These are phyloP conservation scores for Rhazya stricta DNA, from an alignment of 257 asterid genomes.

Conservation along the genomic window DNA sequence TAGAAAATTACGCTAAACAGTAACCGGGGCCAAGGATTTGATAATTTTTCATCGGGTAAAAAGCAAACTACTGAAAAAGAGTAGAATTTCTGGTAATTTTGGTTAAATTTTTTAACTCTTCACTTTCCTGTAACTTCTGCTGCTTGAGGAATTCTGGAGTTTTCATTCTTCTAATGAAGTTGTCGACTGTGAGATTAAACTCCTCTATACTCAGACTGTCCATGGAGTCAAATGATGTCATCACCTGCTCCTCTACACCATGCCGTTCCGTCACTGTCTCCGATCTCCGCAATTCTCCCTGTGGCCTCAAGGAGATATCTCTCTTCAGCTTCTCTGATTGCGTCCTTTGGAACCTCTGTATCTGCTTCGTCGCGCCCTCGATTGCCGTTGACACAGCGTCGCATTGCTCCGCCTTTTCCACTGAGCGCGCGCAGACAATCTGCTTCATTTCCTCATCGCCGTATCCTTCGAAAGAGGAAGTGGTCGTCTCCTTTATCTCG, in stretches of 20 bases:
- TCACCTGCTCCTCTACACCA: constrained; percentile 4
- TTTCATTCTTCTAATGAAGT: constrained; percentile 37
- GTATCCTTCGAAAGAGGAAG: not conserved
- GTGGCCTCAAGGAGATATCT: constrained; percentile 37
- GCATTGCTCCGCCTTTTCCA: constrained; percentile 19
- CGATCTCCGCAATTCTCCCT: constrained; percentile 49
- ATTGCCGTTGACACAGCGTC: constrained; percentile 48
- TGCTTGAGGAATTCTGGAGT: constrained; percentile 33
- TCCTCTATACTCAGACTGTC: constrained; percentile 70
- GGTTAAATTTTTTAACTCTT: constrained; percentile 13
- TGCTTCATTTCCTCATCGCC: constrained; percentile 35
- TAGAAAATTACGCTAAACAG: not conserved
- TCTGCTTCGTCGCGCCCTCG: constrained; percentile 48
- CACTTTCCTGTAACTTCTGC: constrained; percentile 23
- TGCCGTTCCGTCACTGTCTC: constrained; percentile 38
- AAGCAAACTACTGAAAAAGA: not conserved
- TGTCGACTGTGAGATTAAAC: constrained; percentile 64
- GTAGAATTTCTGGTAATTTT: not conserved
- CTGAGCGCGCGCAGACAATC: constrained; percentile 27
- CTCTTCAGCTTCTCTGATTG: constrained; percentile 68
- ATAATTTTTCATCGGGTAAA: not conserved
- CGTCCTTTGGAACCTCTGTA: constrained; percentile 60
- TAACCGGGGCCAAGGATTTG: not conserved
- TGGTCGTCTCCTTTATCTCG: constrained; percentile 3
- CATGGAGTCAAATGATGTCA: constrained; percentile 25